A percentile compares a stretch with the other conserved stretches of the same genome.
Conservation (phyloP, 441 rosid species). For the Arabidopsis hybrid region DNA sequence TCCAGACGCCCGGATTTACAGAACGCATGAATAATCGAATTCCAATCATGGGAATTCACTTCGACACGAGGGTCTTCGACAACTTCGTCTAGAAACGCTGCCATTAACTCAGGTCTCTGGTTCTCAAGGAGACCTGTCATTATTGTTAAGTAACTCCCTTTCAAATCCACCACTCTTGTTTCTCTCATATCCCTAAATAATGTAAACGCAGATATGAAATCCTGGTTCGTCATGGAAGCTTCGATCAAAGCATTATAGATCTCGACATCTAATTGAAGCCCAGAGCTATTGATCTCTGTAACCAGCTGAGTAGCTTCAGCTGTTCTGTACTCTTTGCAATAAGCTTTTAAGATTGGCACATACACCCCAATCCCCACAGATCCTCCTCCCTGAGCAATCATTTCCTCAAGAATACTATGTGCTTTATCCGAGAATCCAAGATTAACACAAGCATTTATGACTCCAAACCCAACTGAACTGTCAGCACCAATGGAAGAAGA, state of each 20-base stretch:
- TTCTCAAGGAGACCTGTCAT: slow-evolving; percentile 94
- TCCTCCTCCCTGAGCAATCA: slow-evolving; percentile 65
- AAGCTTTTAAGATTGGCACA: slow-evolving; percentile 77
- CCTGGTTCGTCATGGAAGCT: slow-evolving; percentile 92
- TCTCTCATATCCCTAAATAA: slow-evolving; percentile 93
- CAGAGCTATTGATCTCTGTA: slow-evolving; percentile 70
- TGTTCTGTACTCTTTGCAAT: slow-evolving; percentile 78
- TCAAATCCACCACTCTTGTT: slow-evolving; percentile 61
- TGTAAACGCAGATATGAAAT: slow-evolving; percentile 88
- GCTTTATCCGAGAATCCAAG: slow-evolving; percentile 88
- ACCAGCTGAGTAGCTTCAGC: slow-evolving; percentile 96
- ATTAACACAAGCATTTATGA: slow-evolving; percentile 75
- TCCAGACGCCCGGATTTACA: slow-evolving; percentile 86
- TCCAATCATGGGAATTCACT: slow-evolving; percentile 96
- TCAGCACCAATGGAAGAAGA: slow-evolving; percentile 45
- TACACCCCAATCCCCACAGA: slow-evolving; percentile 70
- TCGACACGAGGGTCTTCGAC: slow-evolving; percentile 87
- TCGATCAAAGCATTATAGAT: slow-evolving; percentile 73
- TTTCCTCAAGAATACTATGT: slow-evolving; percentile 71
- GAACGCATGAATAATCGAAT: slow-evolving; percentile 92
- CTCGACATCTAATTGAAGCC: slow-evolving; percentile 72
- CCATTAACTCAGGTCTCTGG: slow-evolving; percentile 90
- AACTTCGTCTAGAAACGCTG: slow-evolving; percentile 87
- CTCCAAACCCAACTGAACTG: slow-evolving; percentile 75
- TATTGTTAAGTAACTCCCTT: slow-evolving; percentile 82